phyloP scores from a whole-genome alignment of 1,139 yeast species.

The Candida pseudoviswanathii region DNA sequence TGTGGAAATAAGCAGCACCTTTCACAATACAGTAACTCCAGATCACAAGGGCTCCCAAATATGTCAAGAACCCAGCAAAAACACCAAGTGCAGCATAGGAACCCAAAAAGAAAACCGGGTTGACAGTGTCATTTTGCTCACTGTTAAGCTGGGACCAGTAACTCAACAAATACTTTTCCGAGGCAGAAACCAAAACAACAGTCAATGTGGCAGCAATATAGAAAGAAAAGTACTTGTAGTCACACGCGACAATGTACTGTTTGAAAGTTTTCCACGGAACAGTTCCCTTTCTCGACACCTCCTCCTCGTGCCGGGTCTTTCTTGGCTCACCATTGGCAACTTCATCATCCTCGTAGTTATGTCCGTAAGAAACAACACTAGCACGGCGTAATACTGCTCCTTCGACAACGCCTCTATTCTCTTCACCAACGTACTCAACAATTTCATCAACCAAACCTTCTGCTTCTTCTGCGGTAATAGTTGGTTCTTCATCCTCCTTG shows the following conservation, averaged over 20 bases:
- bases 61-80: conserved; percentile 27
- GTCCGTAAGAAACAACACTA: conserved; percentile 26
- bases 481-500: neutral
- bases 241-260: conserved; percentile 40
- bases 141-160: conserved; percentile 41
- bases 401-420: conserved; percentile 21
- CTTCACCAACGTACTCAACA: conserved; percentile 24
- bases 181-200: conserved; percentile 25
- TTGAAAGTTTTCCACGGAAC: conserved; percentile 35
- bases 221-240: conserved; percentile 26
- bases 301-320: conserved; percentile 32
- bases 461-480: conserved; percentile 15
- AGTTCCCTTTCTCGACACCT: conserved; percentile 32
- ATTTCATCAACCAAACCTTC: conserved; percentile 24
- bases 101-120: conserved; percentile 27
- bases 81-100: conserved; percentile 31
- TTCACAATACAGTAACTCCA: conserved; percentile 35
- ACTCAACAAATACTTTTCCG: conserved; percentile 38
- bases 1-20: conserved; percentile 40
- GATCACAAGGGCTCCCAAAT: conserved; percentile 31
- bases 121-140: conserved; percentile 22
- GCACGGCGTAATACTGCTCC: conserved; percentile 20
- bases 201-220: conserved; percentile 24
- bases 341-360: conserved; percentile 21
- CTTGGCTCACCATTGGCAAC: conserved; percentile 18